phyloP scores from a whole-genome alignment of 163 green algal species.

The Scenedesmus sp. region DNA sequence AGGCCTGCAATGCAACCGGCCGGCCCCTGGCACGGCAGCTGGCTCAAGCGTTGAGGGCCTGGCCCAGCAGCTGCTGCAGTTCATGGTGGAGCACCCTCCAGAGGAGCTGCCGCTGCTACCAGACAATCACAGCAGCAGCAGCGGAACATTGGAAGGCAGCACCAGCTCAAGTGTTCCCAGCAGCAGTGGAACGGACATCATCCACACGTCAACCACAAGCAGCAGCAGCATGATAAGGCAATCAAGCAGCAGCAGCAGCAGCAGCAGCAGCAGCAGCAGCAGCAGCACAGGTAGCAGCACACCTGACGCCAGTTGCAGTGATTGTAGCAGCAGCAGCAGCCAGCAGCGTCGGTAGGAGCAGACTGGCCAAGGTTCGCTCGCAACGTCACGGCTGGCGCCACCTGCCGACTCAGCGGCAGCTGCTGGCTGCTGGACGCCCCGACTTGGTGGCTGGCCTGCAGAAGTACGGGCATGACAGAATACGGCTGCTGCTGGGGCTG shows the following conservation, averaged over 20 bases:
- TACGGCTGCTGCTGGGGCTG: slow-evolving; percentile 18
- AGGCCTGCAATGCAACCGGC: background rate
- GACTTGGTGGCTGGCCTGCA: slow-evolving; percentile 30
- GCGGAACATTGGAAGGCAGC: background rate
- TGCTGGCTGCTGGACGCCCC: background rate
- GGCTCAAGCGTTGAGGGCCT: background rate
- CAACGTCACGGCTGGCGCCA: background rate
- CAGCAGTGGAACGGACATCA: background rate
- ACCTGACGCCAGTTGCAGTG: background rate
- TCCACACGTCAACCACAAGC: background rate
- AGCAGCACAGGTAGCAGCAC: background rate
- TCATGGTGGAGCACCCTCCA: slow-evolving; percentile 13
- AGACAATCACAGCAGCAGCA: background rate
- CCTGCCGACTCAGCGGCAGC: slow-evolving; percentile 11
- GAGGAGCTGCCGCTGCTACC: background rate
- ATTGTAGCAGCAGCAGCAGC: slow-evolving; percentile 26
- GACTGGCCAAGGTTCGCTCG: background rate
- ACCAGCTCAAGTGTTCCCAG: background rate
- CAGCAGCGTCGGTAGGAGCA: background rate
- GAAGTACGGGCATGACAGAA: background rate
- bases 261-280: background rate
- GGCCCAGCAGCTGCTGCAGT: slow-evolving; percentile 13
- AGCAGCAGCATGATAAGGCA: background rate
- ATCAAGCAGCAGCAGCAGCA: background rate
- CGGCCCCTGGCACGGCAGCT: background rate